Base-by-base conservation (phyloP, 345 rosid species). In the Eucalyptus regnans region DNA sequence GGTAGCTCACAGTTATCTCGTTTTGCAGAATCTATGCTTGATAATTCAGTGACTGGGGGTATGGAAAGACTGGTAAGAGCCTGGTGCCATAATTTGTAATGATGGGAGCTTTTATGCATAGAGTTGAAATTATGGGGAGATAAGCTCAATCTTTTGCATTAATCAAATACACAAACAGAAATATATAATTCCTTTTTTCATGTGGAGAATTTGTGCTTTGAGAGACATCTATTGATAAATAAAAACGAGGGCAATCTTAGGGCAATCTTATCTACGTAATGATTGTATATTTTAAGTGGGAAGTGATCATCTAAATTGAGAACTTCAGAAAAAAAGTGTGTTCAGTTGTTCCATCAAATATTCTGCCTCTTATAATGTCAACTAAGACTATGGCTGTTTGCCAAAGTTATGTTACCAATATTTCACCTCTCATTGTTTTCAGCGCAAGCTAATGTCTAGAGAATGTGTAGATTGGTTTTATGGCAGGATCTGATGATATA, bases 1-100 rank as follows among this genome's bases (percentile, higher is more conserved):
- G 96, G 99, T 91, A 98, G 99, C 93, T 96, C 99, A 83, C 99
- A 96, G 81, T 92, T 98, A 90, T 98, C 99, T n/a, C 97, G 99
- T 80, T 98, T 98, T 92, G 99, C 99, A 60, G 99, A 98, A 91
- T 88, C 94, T 54, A 88, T 91, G 68, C 86, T 97, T 88, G 99
- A 98, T 88, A 95, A 90, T 92, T 92, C 99, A 89, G 95, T 91
- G 79, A 91, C 90, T 89, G 95, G 93, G 86, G 91, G 91, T 7
- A 91, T 92, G 33, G 98, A 95, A 90, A 95, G 93, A 88, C 91
- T 92, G 98, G 99, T 97, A 95, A 81, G 92, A 66, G 89, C 87
- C 88, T 87, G 43, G 56, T n/a, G 49, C 66, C 27, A 86, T 86
- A 76, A 20, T 20, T 3, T 76, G 60, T 14, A 33, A 51, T 37